A percentile compares a stretch with the other conserved stretches of the same genome.
These are phyloP conservation scores for Trichosporon sp. DNA, from an alignment of 1,284 basidiomycete genomes.

Conservation along the genomic window DNA sequence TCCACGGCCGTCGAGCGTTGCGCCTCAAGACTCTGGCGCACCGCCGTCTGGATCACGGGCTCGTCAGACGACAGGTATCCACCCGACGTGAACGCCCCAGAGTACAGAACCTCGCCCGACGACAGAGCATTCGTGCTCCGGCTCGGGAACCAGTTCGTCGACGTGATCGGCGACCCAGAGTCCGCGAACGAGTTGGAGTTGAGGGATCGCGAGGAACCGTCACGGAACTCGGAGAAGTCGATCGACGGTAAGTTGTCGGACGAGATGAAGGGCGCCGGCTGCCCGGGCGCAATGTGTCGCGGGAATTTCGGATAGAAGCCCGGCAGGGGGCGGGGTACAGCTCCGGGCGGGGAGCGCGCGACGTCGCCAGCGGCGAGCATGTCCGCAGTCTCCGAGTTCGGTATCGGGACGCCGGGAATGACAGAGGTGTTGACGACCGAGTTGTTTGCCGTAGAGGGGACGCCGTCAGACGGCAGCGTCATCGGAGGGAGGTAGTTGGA, in stretches of 20 bases:
- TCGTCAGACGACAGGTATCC: conserved; percentile 16
- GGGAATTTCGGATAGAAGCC: conserved; percentile 49
- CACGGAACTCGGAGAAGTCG: conserved; percentile 19
- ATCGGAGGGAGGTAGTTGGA: conserved; percentile 25
- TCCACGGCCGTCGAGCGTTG: conserved; percentile 28
- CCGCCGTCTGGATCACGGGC: conserved; percentile 38
- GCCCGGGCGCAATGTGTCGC: conserved; percentile 27
- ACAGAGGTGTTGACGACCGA: conserved; percentile 2
- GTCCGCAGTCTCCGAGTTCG: neutral
- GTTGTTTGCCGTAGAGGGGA: neutral
- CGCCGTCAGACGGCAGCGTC: neutral
- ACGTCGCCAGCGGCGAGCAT: neutral
- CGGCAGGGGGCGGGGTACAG: conserved; percentile 31
- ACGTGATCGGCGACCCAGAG: conserved; percentile 13
- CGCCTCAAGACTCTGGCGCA: conserved; percentile 39
- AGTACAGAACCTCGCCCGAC: neutral
- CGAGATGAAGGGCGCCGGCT: conserved; percentile 26
- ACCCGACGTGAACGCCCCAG: neutral
- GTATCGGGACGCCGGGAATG: neutral
- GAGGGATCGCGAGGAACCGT: conserved; percentile 6
- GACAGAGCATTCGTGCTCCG: neutral
- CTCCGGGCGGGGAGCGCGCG: neutral
- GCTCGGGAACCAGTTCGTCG: neutral
- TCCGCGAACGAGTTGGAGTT: conserved; percentile 17
- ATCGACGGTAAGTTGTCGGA: conserved; percentile 29